Base-by-base conservation (phyloP, 257 asterid genomes). In the Solanum verrucosum region DNA sequence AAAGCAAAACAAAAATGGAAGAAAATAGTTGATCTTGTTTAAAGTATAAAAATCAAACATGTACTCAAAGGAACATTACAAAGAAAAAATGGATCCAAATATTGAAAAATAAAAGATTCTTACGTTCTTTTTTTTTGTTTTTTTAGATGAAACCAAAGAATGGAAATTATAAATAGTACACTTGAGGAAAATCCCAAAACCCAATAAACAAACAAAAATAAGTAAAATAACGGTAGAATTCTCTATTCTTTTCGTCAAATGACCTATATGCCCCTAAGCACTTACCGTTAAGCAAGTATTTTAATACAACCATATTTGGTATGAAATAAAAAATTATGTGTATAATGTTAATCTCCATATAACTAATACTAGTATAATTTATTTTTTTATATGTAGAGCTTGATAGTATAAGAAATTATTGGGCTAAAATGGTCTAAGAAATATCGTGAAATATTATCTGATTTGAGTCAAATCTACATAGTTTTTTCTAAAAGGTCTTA, bases 251-350 rank as follows among this genome's bases (percentile, higher is more conserved):
- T 12, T 6, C 5, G 0, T 33, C 42, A 71, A 90, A 89, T 90
- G 91, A 91, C 95, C 52, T 81, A 34, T 81, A 38, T 92, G 25
- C 88, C 96, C 94, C 84, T 49, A 49, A 12, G 37, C 84, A 86
- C 52, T 81, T 11, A 79, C 89, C 87, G 89, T 40, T 59, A 70
- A 83, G 35, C 89, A 88, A 92, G 88, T 35, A 20, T 10, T 73
- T 73, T 70, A 29, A 38, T n/a, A 40, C 46, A 12, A 52, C 10
- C 63, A 18, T 52, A 18, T 16, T 52, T 52, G 60, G 23, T 52
- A 52, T 52, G 60, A 52, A 52, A 52, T 49, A 49, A 49, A 49
- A 49, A 49, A 49, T 5, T 2, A 5, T 49, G 60, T 49, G 2
- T 49, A 49, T 52, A 52, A 1, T 16, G 60, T 52, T 52, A 16